Percentiles rank a stretch among this genome's conserved stretches.
phyloP scores from a whole-genome alignment of 2,329 filamentous ascomycete genomes.

The Alternaria arbusti region DNA sequence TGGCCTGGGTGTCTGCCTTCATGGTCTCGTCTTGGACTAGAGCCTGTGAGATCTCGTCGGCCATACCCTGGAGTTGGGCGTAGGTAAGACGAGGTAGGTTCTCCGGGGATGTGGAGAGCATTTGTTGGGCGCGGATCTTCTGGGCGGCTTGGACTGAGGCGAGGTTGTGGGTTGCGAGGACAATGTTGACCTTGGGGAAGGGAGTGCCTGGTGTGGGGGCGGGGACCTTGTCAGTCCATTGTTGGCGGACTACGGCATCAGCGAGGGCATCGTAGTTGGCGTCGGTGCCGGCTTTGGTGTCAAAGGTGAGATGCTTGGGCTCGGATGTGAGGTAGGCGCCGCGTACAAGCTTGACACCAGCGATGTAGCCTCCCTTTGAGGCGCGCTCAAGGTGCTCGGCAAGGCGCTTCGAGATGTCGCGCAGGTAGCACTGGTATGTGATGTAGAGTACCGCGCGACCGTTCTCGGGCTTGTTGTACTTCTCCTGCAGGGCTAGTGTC shows the following conservation, averaged over 20 bases:
- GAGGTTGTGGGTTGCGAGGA: slow-evolving; percentile 85
- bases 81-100: slow-evolving; percentile 57
- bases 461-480: slow-evolving; percentile 67
- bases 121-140: slow-evolving; percentile 56
- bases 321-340: slow-evolving; percentile 64
- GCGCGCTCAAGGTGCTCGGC: slow-evolving; percentile 56
- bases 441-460: slow-evolving; percentile 75
- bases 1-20: slow-evolving; percentile 47
- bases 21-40: slow-evolving; percentile 55
- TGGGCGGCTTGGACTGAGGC: slow-evolving; percentile 67
- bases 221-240: slow-evolving; percentile 64
- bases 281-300: slow-evolving; percentile 62
- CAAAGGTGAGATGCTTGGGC: slow-evolving; percentile 58
- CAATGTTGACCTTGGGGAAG: slow-evolving; percentile 60
- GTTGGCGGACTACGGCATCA: slow-evolving; percentile 68
- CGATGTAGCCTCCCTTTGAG: slow-evolving; percentile 55
- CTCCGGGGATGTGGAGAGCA: slow-evolving; percentile 37
- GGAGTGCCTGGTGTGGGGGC: slow-evolving; percentile 42
- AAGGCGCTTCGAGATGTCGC: slow-evolving; percentile 53
- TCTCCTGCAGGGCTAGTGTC: slow-evolving; percentile 77
- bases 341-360: slow-evolving; percentile 64
- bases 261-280: slow-evolving; percentile 74
- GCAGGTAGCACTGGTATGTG: slow-evolving; percentile 66
- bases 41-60: slow-evolving; percentile 79
- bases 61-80: slow-evolving; percentile 93